Conservation (phyloP, 2,329 filamentous ascomycete species). For the Chaetothyriales sp. region DNA sequence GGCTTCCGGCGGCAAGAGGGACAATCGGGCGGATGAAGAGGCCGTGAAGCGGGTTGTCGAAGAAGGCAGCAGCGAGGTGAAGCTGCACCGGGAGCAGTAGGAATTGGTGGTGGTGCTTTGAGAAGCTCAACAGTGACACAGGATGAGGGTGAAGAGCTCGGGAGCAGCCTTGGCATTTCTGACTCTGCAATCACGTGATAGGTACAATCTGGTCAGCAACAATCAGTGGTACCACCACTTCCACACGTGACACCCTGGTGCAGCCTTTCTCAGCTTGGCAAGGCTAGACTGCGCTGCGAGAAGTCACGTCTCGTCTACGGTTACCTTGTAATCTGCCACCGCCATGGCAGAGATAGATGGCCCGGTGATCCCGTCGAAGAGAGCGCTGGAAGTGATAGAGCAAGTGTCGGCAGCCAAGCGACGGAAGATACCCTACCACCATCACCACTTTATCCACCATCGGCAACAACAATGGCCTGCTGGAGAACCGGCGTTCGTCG, state of each 20-base stretch:
- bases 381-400: not conserved
- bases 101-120: not conserved
- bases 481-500: slow-evolving; percentile 30
- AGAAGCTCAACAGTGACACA: too few relatives aligned
- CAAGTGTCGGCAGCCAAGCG: slow-evolving; percentile 18
- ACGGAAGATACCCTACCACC: slow-evolving; percentile 26
- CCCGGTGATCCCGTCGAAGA: not conserved
- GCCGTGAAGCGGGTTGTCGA: not conserved
- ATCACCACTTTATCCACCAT: slow-evolving; percentile 27
- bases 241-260: too few relatives aligned
- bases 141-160: too few relatives aligned
- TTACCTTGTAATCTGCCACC: not conserved
- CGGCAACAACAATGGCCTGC: slow-evolving; percentile 19
- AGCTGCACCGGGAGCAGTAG: slow-evolving; percentile 11
- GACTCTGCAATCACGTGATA: too few relatives aligned
- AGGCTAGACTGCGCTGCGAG: too few relatives aligned
- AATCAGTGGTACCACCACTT: too few relatives aligned
- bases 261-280: too few relatives aligned
- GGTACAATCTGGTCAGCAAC: too few relatives aligned
- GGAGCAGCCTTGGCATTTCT: too few relatives aligned
- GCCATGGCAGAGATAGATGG: not conserved
- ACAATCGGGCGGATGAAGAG: not conserved
- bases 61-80: slow-evolving; percentile 13
- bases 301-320: too few relatives aligned
- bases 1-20: slow-evolving; percentile 11